These are phyloP conservation scores for Nidula microcarpa DNA, from an alignment of 768 basidiomycete genomes.

Conservation along the genomic window DNA sequence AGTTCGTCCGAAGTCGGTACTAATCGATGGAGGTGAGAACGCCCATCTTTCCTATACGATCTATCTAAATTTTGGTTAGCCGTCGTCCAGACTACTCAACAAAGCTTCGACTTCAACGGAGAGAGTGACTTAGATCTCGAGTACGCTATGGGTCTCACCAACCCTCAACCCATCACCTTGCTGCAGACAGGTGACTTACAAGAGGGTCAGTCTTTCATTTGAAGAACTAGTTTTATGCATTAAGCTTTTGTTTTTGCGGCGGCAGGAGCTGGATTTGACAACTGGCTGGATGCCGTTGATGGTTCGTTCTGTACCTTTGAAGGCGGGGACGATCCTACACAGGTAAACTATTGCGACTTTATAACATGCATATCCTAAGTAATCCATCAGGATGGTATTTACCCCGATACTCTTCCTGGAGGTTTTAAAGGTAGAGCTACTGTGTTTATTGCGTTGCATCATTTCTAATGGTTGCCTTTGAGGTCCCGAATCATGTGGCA, in stretches of 20 bases:
- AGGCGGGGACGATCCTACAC: slow-evolving; percentile 37
- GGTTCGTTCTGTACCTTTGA: slow-evolving; percentile 41
- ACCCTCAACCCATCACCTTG: slow-evolving; percentile 33
- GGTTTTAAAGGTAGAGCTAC: slow-evolving; percentile 27
- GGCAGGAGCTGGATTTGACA: slow-evolving; percentile 43
- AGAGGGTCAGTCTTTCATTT: slow-evolving; percentile 23
- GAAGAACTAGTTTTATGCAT: not conserved
- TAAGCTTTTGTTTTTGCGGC: not conserved
- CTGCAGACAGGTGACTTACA: slow-evolving; percentile 42
- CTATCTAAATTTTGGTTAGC: slow-evolving; percentile 19
- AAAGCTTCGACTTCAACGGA: slow-evolving; percentile 44
- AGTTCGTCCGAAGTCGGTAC: slow-evolving; percentile 20
- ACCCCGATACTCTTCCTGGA: slow-evolving; percentile 19
- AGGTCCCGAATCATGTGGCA: slow-evolving; percentile 36
- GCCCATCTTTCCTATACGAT: not conserved
- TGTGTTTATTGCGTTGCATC: not conserved
- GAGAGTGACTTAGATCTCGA: slow-evolving; percentile 58
- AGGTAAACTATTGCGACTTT: slow-evolving; percentile 10
- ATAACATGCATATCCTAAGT: not conserved
- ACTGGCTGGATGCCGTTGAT: slow-evolving; percentile 46
- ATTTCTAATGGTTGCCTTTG: not conserved
- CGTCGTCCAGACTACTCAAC: slow-evolving; percentile 35
- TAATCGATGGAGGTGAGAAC: slow-evolving; percentile 22
- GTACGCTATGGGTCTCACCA: slow-evolving; percentile 49
- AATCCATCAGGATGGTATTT: slow-evolving; percentile 22